Evolutionary conservation across 1,139 yeast genomes (phyloP).

Genomic region (Kodamaea derodonti): DNA sequence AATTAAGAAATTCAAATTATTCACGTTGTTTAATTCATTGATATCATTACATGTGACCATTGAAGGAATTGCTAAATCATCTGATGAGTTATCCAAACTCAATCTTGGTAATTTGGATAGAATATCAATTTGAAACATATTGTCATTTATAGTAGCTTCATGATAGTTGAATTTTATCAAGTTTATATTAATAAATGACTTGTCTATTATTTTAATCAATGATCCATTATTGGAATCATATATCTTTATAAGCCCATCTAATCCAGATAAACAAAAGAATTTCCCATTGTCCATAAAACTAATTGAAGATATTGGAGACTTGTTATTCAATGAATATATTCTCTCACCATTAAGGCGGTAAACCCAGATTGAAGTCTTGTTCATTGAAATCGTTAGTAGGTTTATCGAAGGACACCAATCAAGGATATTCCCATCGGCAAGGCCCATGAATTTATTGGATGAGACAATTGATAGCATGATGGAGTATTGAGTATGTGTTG

Average conservation of each 20-base stretch:
- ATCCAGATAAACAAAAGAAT: constrained; percentile 43
- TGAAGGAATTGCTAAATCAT: constrained; percentile 4
- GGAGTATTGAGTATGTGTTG: neutral
- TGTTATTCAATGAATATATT: constrained; percentile 46
- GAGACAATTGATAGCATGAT: constrained; percentile 1
- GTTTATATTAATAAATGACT: constrained; percentile 17
- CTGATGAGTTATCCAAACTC: constrained; percentile 8
- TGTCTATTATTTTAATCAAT: constrained; percentile 23
- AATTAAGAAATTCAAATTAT: constrained; percentile 22
- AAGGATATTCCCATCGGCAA: constrained; percentile 39
- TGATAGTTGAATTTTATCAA: constrained; percentile 24
- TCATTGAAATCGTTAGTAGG: constrained; percentile 46
- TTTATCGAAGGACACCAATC: constrained; percentile 59
- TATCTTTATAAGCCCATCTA: constrained; percentile 42
- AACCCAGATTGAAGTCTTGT: constrained; percentile 47
- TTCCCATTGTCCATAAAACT: constrained; percentile 36
- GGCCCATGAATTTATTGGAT: constrained; percentile 29
- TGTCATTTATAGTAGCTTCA: constrained; percentile 8
- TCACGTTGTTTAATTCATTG: constrained; percentile 9
- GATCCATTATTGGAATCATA: constrained; percentile 50
- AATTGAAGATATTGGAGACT: constrained; percentile 31
- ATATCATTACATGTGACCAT: constrained; percentile 7
- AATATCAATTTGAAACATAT: constrained; percentile 24
- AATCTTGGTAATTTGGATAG: constrained; percentile 27
- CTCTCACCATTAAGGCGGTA: constrained; percentile 54